These are phyloP conservation scores for Epichloe sp. DNA, from an alignment of 2,329 filamentous ascomycete species.

Conservation along the genomic window DNA sequence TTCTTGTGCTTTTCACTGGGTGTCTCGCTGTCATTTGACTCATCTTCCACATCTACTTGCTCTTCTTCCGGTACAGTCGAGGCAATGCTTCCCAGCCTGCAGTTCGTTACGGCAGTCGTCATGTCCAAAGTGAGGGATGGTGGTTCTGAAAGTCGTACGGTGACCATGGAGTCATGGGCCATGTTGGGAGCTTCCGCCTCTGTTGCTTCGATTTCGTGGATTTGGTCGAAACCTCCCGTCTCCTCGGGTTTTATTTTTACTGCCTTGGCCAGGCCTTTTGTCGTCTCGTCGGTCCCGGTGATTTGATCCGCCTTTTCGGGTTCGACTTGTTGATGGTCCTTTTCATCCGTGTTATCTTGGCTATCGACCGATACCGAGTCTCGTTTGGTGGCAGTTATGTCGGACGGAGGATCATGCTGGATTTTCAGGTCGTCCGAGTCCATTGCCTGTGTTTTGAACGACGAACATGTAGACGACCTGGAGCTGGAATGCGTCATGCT, in stretches of 20 bases:
- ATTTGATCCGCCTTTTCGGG: not conserved
- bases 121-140: constrained; percentile 39
- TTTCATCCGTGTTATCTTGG: not conserved
- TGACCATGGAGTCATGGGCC: constrained; percentile 61
- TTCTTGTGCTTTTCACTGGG: not conserved
- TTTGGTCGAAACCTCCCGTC: not conserved
- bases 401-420: constrained; percentile 16
- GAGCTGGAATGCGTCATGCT: constrained; percentile 16
- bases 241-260: not conserved
- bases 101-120: constrained; percentile 15
- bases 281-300: not conserved
- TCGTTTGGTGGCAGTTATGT: constrained; percentile 8
- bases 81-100: constrained; percentile 10
- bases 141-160: constrained; percentile 57
- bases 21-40: not conserved
- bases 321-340: not conserved
- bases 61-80: constrained; percentile 8
- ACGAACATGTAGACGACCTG: constrained; percentile 10
- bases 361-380: constrained; percentile 1
- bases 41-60: constrained; percentile 1
- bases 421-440: constrained; percentile 13
- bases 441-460: constrained; percentile 14
- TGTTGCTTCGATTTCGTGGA: constrained; percentile 14
- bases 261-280: not conserved
- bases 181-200: constrained; percentile 23